These are phyloP conservation scores for Eucalyptus grandis DNA, from an alignment of 345 rosid genomes.

Conservation along the genomic window DNA sequence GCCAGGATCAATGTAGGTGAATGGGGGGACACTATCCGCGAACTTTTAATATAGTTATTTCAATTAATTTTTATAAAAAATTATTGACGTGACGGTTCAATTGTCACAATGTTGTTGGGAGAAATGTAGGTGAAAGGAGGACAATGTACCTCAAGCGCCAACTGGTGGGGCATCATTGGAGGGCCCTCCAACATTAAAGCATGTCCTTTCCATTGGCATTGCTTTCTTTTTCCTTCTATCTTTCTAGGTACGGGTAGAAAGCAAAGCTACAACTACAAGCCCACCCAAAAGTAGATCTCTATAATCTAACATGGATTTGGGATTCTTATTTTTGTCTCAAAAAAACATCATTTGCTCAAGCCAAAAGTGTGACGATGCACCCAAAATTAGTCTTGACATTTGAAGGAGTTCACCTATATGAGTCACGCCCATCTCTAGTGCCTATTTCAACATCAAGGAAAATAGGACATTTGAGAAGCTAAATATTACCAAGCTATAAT, in stretches of 20 bases:
- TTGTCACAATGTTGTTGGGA: neutral
- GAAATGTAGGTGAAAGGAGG: neutral
- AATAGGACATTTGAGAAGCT: neutral
- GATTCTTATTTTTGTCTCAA: neutral
- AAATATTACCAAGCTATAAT: neutral
- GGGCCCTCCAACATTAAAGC: neutral
- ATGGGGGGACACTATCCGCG: too few species aligned
- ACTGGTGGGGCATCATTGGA: neutral
- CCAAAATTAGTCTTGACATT: neutral
- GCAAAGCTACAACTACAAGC: neutral
- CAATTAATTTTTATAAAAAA: neutral
- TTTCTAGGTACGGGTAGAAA: neutral
- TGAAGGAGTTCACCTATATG: neutral
- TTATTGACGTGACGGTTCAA: rapidly evolving
- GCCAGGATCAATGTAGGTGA: too few species aligned
- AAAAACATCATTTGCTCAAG: neutral
- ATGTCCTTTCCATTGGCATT: neutral
- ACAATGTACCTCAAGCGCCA: neutral
- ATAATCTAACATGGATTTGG: neutral
- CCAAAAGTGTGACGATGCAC: neutral
- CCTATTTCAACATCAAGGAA: neutral
- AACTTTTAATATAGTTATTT: neutral
- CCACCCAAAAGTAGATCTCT: neutral
- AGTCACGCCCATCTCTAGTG: neutral
- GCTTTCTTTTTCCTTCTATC: neutral